Percentiles rank a stretch among this genome's conserved stretches.
These are phyloP conservation scores for Aspergillus sp. DNA, from an alignment of 2,329 filamentous ascomycete genomes.

Conservation along the genomic window DNA sequence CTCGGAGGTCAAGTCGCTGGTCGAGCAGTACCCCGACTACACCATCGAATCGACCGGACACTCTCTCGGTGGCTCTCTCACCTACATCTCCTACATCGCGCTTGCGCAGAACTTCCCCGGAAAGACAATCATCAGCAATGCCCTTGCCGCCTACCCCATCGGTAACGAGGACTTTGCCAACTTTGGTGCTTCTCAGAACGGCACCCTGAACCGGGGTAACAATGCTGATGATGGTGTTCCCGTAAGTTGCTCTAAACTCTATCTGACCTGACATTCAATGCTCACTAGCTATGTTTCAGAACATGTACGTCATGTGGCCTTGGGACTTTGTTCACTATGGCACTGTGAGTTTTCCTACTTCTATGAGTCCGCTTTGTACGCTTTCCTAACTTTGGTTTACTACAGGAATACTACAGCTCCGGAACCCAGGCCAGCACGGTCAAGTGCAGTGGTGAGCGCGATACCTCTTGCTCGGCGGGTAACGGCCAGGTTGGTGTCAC, in stretches of 20 bases:
- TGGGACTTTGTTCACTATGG: conserved; percentile 31
- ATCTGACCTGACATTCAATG: background rate
- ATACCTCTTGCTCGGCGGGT: conserved; percentile 30
- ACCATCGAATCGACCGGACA: conserved; percentile 34
- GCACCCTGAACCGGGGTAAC: conserved; percentile 31
- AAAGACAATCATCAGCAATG: conserved; percentile 33
- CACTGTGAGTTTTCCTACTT: conserved; percentile 20
- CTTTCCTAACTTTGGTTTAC: background rate
- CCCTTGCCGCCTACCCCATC: conserved; percentile 37
- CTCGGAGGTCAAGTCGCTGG: conserved; percentile 28
- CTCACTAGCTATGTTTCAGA: conserved; percentile 17
- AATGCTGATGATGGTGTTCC: conserved; percentile 32
- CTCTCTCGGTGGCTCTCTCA: conserved; percentile 35
- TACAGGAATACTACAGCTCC: conserved; percentile 32
- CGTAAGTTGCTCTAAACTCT: conserved; percentile 14
- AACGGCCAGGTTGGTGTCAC: conserved; percentile 29
- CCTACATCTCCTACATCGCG: conserved; percentile 36
- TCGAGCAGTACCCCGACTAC: conserved; percentile 31
- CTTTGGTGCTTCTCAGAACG: conserved; percentile 27
- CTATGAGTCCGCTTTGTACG: background rate
- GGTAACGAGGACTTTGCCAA: conserved; percentile 30
- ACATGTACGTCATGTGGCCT: conserved; percentile 28
- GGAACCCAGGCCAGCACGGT: conserved; percentile 20
- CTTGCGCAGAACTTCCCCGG: conserved; percentile 34
- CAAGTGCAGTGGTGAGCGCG: conserved; percentile 29